Evolutionary conservation across 768 basidiomycete genomes (phyloP).

Genomic region (Suillus placidus): DNA sequence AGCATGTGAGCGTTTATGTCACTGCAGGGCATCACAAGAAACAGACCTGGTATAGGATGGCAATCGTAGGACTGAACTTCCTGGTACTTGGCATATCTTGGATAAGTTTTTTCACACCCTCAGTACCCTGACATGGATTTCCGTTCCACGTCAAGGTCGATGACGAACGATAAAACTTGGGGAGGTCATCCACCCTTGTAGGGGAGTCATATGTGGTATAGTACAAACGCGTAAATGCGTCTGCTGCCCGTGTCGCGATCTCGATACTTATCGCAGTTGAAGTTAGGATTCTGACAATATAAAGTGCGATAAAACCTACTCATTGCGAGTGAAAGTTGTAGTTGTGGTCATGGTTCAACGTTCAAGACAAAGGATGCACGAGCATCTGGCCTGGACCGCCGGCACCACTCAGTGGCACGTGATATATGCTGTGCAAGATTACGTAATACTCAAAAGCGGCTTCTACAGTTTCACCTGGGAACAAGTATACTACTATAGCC

Average conservation of each 20-base stretch:
- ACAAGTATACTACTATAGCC: no score
- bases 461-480: no score
- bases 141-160: conserved; percentile 89
- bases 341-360: conserved; percentile 22
- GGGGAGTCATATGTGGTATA: conserved; percentile 82
- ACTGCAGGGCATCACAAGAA: background rate
- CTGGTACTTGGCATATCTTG: conserved; percentile 76
- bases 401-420: no score
- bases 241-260: conserved; percentile 82
- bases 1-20: background rate
- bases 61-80: conserved; percentile 86
- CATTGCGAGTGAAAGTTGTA: conserved; percentile 52
- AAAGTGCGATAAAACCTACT: conserved; percentile 47
- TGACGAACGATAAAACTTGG: conserved; percentile 76
- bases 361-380: background rate
- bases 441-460: no score
- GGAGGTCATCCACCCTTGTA: conserved; percentile 73
- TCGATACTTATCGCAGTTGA: conserved; percentile 62
- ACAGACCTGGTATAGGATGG: conserved; percentile 81
- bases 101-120: conserved; percentile 67
- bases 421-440: no score
- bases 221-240: conserved; percentile 80
- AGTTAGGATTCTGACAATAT: background rate
- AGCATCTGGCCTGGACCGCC: no score
- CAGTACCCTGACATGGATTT: conserved; percentile 71